Evolutionary conservation across 1,284 basidiomycete genomes (phyloP).

Genomic region (Sanghuangporus sanghuang): DNA sequence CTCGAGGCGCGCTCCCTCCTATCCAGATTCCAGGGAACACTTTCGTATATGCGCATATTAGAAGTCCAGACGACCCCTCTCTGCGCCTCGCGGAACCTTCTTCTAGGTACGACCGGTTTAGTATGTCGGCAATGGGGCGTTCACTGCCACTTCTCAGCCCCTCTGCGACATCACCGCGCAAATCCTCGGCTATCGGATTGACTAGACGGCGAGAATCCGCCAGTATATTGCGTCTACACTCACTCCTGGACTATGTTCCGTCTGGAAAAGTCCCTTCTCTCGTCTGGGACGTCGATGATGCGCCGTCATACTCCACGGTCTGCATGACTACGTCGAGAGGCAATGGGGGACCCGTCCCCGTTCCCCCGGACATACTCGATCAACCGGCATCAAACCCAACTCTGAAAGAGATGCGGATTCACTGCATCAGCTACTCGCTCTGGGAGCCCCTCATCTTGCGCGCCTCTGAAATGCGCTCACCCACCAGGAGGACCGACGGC

Average conservation of each 20-base stretch:
- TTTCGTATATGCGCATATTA: background rate
- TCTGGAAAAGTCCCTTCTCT: background rate
- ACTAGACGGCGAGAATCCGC: background rate
- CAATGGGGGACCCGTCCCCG: background rate
- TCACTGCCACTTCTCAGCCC: background rate
- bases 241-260: background rate
- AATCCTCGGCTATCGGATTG: background rate
- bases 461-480: background rate
- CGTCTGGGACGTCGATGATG: constrained; percentile 10
- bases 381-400: constrained; percentile 13
- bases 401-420: constrained; percentile 12
- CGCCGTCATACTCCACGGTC: constrained; percentile 8
- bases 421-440: constrained; percentile 7
- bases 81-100: background rate
- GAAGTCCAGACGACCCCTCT: background rate
- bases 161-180: background rate
- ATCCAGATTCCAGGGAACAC: background rate
- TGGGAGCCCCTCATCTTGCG: constrained; percentile 11
- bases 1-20: background rate
- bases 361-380: background rate
- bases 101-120: background rate
- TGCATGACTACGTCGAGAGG: background rate
- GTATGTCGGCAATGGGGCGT: background rate
- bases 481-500: background rate
- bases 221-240: background rate